Conservation (phyloP, 257 asterid species). For the Cynanchum wilfordii region DNA sequence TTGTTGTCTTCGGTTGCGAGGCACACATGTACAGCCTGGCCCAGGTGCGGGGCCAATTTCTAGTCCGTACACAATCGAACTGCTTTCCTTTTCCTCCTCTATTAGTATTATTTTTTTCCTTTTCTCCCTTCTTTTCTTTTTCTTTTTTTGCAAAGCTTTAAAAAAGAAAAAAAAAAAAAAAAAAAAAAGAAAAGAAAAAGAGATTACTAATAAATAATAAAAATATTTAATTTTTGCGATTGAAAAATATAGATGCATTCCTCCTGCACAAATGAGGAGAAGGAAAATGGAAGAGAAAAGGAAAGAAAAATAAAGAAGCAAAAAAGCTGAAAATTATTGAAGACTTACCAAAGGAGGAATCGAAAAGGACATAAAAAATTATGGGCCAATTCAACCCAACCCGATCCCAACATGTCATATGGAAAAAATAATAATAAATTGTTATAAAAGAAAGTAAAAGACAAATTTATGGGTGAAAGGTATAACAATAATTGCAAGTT, state of each 20-base stretch:
- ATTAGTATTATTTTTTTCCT: no score
- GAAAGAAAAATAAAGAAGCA: neutral
- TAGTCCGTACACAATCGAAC: conserved; percentile 19
- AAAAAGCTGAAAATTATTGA: neutral
- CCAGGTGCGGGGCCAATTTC: conserved; percentile 19
- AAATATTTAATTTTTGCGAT: neutral
- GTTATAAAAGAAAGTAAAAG: no score
- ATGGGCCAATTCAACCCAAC: conserved; percentile 22
- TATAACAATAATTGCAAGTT: no score
- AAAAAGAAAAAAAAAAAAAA: conserved; percentile 2
- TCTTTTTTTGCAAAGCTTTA: conserved; percentile 10
- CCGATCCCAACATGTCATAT: conserved; percentile 14
- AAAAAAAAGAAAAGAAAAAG: conserved; percentile 15
- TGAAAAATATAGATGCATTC: neutral
- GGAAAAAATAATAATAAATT: conserved; percentile 1
- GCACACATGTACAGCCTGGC: conserved; percentile 16
- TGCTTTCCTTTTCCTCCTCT: neutral
- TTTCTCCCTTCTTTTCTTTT: no score
- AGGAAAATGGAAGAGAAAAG: neutral
- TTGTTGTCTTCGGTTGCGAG: conserved; percentile 6
- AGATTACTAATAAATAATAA: neutral
- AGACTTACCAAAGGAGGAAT: neutral
- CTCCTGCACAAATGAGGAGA: neutral
- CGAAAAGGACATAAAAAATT: conserved; percentile 33
- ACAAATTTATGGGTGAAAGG: no score